These are phyloP conservation scores for Juglanconis oblonga DNA, from an alignment of 2,329 filamentous ascomycete species.

Conservation along the genomic window DNA sequence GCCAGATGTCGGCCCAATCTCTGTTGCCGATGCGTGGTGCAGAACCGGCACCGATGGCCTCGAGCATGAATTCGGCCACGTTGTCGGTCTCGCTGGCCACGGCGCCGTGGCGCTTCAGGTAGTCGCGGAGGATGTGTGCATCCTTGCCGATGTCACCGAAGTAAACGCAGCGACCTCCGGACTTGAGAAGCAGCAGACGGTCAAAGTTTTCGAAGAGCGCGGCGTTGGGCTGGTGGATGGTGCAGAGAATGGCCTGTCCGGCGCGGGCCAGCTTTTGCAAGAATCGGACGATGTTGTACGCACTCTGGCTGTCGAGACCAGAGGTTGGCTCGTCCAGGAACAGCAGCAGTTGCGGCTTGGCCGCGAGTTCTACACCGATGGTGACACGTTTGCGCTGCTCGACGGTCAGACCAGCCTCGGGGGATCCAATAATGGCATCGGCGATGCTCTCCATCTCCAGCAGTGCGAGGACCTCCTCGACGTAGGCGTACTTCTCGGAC, in stretches of 20 bases:
- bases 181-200: constrained; percentile 72
- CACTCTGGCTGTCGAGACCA: constrained; percentile 68
- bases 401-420: constrained; percentile 68
- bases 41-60: constrained; percentile 76
- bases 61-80: constrained; percentile 78
- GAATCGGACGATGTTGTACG: constrained; percentile 76
- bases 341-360: constrained; percentile 72
- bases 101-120: constrained; percentile 59
- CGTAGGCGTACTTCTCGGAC: constrained; percentile 56
- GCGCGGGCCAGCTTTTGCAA: constrained; percentile 73
- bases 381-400: constrained; percentile 69
- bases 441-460: constrained; percentile 58
- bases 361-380: constrained; percentile 85
- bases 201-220: constrained; percentile 88
- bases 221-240: constrained; percentile 86
- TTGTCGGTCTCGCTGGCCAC: constrained; percentile 54
- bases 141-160: constrained; percentile 82
- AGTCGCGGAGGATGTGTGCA: constrained; percentile 65
- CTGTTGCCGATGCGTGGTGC: constrained; percentile 67
- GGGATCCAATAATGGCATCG: constrained; percentile 55
- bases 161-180: constrained; percentile 78
- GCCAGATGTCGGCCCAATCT: constrained; percentile 82
- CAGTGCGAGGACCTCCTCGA: constrained; percentile 56
- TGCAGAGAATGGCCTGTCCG: constrained; percentile 85
- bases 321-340: constrained; percentile 80